A percentile compares a stretch with the other conserved stretches of the same genome.
Evolutionary conservation across 805 yeast genomes (phyloP).

Genomic region (Teunomyces tritomae): DNA sequence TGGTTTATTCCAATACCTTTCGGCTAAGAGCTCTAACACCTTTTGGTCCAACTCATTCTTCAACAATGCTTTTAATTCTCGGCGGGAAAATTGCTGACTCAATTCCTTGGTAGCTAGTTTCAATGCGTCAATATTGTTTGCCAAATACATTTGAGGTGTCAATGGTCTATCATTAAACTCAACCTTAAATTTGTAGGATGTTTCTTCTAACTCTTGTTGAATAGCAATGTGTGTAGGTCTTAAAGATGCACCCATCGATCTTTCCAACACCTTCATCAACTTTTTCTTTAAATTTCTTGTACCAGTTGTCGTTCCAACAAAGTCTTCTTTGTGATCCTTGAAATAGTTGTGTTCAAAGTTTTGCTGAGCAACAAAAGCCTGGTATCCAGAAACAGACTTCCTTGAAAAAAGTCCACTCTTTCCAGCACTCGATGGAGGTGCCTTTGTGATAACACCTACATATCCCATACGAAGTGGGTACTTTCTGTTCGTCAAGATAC

Average conservation of each 20-base stretch:
- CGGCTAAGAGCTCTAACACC: conserved; percentile 82
- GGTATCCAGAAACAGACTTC: conserved; percentile 47
- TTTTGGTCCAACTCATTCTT: conserved; percentile 86
- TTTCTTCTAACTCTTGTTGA: conserved; percentile 89
- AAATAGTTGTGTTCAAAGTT: conserved; percentile 58
- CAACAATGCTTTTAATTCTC: conserved; percentile 73
- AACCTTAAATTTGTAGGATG: conserved; percentile 89
- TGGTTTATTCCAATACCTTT: conserved; percentile 86
- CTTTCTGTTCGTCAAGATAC: conserved; percentile 67
- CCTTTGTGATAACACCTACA: conserved; percentile 93
- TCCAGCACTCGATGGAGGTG: conserved; percentile 46
- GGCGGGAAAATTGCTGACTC: conserved; percentile 76
- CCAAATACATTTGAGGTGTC: conserved; percentile 92
- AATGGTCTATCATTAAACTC: conserved; percentile 93
- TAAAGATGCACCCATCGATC: conserved; percentile 84
- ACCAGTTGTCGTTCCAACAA: conserved; percentile 67
- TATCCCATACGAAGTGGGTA: conserved; percentile 96
- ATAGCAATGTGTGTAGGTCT: conserved; percentile 85
- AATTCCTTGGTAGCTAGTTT: conserved; percentile 86
- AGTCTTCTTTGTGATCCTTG: conserved; percentile 56
- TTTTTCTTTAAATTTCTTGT: conserved; percentile 73
- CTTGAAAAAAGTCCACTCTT: conserved; percentile 45
- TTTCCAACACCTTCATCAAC: conserved; percentile 82
- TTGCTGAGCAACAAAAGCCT: conserved; percentile 66
- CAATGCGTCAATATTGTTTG: conserved; percentile 84